phyloP scores from a whole-genome alignment of 2,329 filamentous ascomycete species.

The Ustilaginoidea virens region DNA sequence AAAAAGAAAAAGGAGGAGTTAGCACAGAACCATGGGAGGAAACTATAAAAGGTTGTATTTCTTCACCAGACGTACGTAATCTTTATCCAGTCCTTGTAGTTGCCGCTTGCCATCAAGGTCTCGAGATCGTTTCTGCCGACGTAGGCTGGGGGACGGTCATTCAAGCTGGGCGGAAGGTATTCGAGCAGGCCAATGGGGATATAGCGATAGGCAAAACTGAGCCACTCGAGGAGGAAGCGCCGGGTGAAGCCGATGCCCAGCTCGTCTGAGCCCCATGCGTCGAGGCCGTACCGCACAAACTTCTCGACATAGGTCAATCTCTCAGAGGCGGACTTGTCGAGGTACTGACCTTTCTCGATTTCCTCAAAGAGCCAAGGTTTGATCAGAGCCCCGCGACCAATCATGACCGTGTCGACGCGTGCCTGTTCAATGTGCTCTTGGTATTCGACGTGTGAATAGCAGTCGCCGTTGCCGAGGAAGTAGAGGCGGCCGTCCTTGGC shows the following conservation, averaged over 20 bases:
- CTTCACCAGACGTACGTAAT: slow-evolving; percentile 70
- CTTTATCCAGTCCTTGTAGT: slow-evolving; percentile 98
- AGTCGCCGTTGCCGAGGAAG: slow-evolving; percentile 94
- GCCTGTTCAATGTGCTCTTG: slow-evolving; percentile 59
- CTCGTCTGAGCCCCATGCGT: slow-evolving; percentile 93
- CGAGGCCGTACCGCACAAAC: slow-evolving; percentile 78
- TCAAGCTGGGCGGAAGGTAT: slow-evolving; percentile 71
- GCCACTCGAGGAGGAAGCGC: slow-evolving; percentile 85
- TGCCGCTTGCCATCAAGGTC: slow-evolving; percentile 76
- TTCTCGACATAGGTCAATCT: slow-evolving; percentile 75
- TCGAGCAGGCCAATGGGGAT: slow-evolving; percentile 81
- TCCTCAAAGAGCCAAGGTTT: slow-evolving; percentile 99
- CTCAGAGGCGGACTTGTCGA: slow-evolving; percentile 87
- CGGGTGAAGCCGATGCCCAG: slow-evolving; percentile 81
- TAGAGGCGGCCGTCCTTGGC: slow-evolving; percentile 55
- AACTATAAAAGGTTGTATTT: no score
- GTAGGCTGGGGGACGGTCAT: slow-evolving; percentile 78
- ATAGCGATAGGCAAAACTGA: slow-evolving; percentile 88
- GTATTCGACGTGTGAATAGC: slow-evolving; percentile 87
- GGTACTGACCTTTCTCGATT: slow-evolving; percentile 78
- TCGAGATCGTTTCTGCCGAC: slow-evolving; percentile 79
- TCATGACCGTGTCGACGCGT: slow-evolving; percentile 86
- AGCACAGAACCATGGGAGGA: no score
- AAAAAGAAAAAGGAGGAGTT: background rate
- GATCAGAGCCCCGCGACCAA: slow-evolving; percentile 87